These are phyloP conservation scores for Cladosporium sp. DNA, from an alignment of 2,329 filamentous ascomycete genomes.

Conservation along the genomic window DNA sequence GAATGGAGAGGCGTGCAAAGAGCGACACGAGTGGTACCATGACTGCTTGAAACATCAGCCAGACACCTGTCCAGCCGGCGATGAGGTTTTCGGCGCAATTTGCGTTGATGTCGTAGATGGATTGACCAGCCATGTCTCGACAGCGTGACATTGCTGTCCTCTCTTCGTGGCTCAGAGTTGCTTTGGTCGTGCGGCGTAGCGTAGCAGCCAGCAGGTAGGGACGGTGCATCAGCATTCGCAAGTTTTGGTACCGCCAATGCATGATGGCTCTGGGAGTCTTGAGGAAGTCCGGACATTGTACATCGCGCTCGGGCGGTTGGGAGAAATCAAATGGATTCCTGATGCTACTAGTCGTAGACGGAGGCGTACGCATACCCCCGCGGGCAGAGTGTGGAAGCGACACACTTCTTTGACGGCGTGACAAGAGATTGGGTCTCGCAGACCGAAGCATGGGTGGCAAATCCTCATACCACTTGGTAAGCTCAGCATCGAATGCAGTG, in stretches of 20 bases:
- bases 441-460: constrained; percentile 49
- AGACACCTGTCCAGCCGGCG: constrained; percentile 74
- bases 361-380: constrained; percentile 12
- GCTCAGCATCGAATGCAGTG: constrained; percentile 59
- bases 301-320: constrained; percentile 54
- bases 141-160: constrained; percentile 64
- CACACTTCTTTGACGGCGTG: background rate
- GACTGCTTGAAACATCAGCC: constrained; percentile 74
- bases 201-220: constrained; percentile 63
- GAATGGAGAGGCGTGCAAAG: constrained; percentile 41
- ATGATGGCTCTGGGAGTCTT: constrained; percentile 68
- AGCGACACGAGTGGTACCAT: constrained; percentile 74
- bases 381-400: constrained; percentile 10
- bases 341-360: constrained; percentile 15
- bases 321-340: constrained; percentile 46
- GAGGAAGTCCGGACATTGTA: constrained; percentile 60
- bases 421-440: constrained; percentile 5
- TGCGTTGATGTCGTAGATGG: constrained; percentile 66
- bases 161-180: constrained; percentile 56
- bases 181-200: constrained; percentile 50
- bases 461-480: constrained; percentile 67
- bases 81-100: constrained; percentile 71
- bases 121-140: constrained; percentile 62
- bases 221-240: constrained; percentile 70
- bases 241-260: constrained; percentile 77